Percentiles rank a stretch among this genome's conserved stretches.
Conservation (phyloP, 164 flowering plant species). For the Stephania yunnanensis region DNA sequence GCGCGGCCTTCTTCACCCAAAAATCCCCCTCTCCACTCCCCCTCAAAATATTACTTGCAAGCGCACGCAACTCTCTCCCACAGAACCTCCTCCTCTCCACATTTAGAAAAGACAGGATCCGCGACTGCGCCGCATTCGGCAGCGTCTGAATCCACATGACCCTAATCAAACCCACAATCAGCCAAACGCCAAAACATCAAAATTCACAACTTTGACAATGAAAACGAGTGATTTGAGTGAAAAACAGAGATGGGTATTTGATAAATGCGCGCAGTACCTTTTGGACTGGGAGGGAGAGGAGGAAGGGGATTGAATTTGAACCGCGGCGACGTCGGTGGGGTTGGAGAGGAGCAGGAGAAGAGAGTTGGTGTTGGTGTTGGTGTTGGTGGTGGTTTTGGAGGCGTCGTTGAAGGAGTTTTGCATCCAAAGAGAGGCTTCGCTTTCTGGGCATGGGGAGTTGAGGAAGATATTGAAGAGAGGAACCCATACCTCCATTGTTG, state of each 20-base stretch:
- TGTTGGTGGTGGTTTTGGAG: slow-evolving; percentile 21
- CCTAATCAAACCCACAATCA: slow-evolving; percentile 12
- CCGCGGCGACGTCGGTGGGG: slow-evolving; percentile 23
- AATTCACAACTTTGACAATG: neutral
- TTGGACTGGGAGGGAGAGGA: slow-evolving; percentile 20
- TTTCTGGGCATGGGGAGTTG: slow-evolving; percentile 55
- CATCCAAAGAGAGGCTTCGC: slow-evolving; percentile 62
- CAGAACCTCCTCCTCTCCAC: slow-evolving; percentile 43
- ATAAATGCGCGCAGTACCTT: slow-evolving; percentile 17
- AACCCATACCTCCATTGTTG: slow-evolving; percentile 56
- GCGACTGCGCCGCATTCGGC: slow-evolving; percentile 49
- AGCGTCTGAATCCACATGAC: slow-evolving; percentile 63
- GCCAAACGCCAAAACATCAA: neutral
- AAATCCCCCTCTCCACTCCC: slow-evolving; percentile 35
- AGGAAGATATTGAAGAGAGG: slow-evolving; percentile 66
- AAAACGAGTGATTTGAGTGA: neutral
- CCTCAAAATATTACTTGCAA: slow-evolving; percentile 41
- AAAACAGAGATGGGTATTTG: neutral
- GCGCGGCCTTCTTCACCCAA: slow-evolving; percentile 74
- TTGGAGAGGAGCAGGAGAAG: slow-evolving; percentile 56
- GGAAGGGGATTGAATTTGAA: slow-evolving; percentile 16
- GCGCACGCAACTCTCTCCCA: slow-evolving; percentile 26
- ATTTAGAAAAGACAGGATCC: slow-evolving; percentile 56
- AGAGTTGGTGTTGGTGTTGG: slow-evolving; percentile 23
- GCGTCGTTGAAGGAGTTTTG: slow-evolving; percentile 34